Percentiles rank a stretch among this genome's conserved stretches.
Conservation (phyloP, 2,329 filamentous ascomycete species). For the Monosporascus ibericus region DNA sequence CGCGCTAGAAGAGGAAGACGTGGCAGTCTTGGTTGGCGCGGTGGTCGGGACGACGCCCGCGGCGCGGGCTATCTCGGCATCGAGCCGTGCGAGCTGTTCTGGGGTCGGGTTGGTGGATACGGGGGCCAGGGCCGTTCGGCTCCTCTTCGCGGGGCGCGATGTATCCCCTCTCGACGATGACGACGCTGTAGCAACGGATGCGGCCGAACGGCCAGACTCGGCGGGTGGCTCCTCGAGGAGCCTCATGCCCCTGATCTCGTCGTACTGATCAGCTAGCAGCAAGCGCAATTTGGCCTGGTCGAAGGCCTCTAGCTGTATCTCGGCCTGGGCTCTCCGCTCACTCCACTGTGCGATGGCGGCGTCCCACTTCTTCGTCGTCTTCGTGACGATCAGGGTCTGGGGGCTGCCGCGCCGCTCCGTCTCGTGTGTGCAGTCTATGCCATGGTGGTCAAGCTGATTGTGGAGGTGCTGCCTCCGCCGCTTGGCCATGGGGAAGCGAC, state of each 20-base stretch:
- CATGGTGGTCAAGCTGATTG: slow-evolving; percentile 2
- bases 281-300: slow-evolving; percentile 9
- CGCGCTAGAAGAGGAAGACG: too few relatives aligned
- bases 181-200: background rate
- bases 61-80: slow-evolving; percentile 1
- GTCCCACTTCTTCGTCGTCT: slow-evolving; percentile 5
- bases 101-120: background rate
- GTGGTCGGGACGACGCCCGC: background rate
- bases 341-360: slow-evolving; percentile 1
- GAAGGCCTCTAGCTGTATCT: slow-evolving; percentile 7
- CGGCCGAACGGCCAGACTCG: background rate
- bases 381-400: slow-evolving; percentile 21
- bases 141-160: background rate
- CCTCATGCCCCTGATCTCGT: slow-evolving; percentile 10
- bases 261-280: slow-evolving; percentile 8
- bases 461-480: slow-evolving; percentile 17
- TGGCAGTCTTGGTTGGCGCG: background rate
- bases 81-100: background rate
- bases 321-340: slow-evolving; percentile 3
- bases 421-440: slow-evolving; percentile 15
- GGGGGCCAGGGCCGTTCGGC: background rate
- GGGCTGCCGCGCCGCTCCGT: slow-evolving; percentile 5
- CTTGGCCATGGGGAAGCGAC: slow-evolving; percentile 10
- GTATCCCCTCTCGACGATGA: background rate
- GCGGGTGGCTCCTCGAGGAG: slow-evolving; percentile 1